phyloP scores from a whole-genome alignment of 805 yeast species.

The Spathaspora boniae region DNA sequence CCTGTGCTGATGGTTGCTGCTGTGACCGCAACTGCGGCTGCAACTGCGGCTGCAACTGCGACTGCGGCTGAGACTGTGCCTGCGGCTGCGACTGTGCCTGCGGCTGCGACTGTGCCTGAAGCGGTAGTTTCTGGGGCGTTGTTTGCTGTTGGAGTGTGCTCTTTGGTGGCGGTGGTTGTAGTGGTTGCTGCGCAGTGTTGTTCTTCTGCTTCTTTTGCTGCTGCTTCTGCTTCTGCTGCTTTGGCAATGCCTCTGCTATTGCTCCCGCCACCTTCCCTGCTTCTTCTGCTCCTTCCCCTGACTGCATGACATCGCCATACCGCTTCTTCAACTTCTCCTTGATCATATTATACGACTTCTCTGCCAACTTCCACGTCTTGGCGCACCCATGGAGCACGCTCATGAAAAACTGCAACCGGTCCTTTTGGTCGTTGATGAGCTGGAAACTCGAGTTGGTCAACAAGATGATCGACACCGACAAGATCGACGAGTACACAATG shows the following conservation, averaged over 20 bases:
- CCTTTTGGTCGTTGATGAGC: slow-evolving; percentile 22
- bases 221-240: slow-evolving; percentile 6
- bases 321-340: slow-evolving; percentile 27
- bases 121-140: slow-evolving; percentile 1
- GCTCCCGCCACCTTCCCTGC: slow-evolving; percentile 1
- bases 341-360: slow-evolving; percentile 41
- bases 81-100: no score
- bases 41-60: no score
- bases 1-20: no score
- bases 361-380: slow-evolving; percentile 46
- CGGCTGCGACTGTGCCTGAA: not conserved
- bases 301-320: slow-evolving; percentile 10
- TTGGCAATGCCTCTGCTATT: slow-evolving; percentile 6
- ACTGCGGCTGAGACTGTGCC: no score
- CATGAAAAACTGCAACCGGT: slow-evolving; percentile 37
- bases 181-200: no score
- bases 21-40: no score
- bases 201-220: not conserved
- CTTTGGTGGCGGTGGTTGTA: not conserved
- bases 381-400: slow-evolving; percentile 39
- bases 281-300: slow-evolving; percentile 5
- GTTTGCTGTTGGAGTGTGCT: not conserved
- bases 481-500: slow-evolving; percentile 45
- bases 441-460: slow-evolving; percentile 28
- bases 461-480: slow-evolving; percentile 41